phyloP scores from a whole-genome alignment of 495 filamentous ascomycete species.

The Neurospora sp. region DNA sequence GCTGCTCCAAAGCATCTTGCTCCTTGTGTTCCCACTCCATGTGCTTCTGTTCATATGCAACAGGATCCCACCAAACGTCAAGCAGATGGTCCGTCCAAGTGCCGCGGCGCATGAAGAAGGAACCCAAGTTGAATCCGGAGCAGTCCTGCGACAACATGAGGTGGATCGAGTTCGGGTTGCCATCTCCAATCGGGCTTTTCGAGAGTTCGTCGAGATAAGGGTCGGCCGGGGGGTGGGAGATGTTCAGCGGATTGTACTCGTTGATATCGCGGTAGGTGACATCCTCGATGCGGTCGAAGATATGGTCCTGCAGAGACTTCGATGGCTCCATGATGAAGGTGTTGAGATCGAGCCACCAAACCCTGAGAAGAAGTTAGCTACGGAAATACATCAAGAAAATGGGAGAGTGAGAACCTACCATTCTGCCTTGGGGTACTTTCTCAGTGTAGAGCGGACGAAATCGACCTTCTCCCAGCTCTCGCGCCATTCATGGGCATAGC shows the following conservation, averaged over 20 bases:
- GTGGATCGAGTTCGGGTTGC: conserved; percentile 63
- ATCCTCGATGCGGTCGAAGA: conserved; percentile 69
- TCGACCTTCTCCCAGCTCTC: conserved; percentile 99
- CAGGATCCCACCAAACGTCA: conserved; percentile 98
- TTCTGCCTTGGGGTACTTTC: conserved; percentile 90
- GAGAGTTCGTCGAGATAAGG: conserved; percentile 64
- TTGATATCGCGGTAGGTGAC: conserved; percentile 94
- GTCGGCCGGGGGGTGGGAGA: conserved; percentile 68
- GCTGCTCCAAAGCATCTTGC: conserved; percentile 86
- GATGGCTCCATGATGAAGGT: conserved; percentile 97
- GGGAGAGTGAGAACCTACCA: conserved; percentile 51
- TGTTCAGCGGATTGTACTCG: conserved; percentile 88
- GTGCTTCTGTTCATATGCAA: conserved; percentile 95
- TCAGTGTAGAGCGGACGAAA: conserved; percentile 80
- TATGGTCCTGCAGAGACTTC: conserved; percentile 79
- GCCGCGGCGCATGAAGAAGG: conserved; percentile 80
- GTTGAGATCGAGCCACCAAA: conserved; percentile 98
- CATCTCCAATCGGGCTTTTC: conserved; percentile 64
- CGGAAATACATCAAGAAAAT: neutral
- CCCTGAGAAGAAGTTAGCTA: conserved; percentile 47
- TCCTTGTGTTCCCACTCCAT: conserved; percentile 99
- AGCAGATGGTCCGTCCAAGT: conserved; percentile 86
- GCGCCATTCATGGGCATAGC: conserved; percentile 97
- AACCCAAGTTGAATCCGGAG: conserved; percentile 90
- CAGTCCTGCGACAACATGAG: conserved; percentile 91